These are phyloP conservation scores for Raddia guianensis DNA, from an alignment of 176 grass and related monocot species.

Conservation along the genomic window DNA sequence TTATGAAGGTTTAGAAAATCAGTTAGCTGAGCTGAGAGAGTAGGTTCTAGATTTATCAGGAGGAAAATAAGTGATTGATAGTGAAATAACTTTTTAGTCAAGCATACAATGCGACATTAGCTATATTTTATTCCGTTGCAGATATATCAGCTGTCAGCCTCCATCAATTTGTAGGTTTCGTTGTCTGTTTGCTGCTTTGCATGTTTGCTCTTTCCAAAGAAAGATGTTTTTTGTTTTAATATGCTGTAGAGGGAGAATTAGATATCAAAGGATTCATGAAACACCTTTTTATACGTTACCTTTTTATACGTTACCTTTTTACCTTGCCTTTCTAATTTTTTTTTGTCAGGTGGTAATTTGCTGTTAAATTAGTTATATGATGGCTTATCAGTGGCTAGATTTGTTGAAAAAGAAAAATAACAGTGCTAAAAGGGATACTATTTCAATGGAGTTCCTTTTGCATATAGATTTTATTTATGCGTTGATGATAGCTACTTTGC, in stretches of 20 bases:
- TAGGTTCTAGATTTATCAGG: slow-evolving; percentile 18
- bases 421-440: background rate
- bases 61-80: slow-evolving; percentile 10
- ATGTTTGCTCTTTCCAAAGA: background rate
- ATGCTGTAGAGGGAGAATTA: background rate
- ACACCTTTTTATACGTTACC: background rate
- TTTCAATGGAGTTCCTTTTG: background rate
- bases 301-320: background rate
- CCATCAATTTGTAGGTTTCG: slow-evolving; percentile 12
- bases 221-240: background rate
- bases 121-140: background rate
- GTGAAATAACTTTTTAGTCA: background rate
- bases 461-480: background rate
- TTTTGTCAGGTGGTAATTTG: background rate
- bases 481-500: background rate
- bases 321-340: background rate
- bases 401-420: background rate
- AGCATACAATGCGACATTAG: background rate
- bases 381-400: background rate
- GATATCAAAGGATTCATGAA: slow-evolving; percentile 2
- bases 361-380: background rate
- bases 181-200: background rate
- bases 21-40: slow-evolving; percentile 9
- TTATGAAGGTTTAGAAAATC: slow-evolving; percentile 34
- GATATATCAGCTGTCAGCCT: background rate